Base-by-base conservation (phyloP, 2,329 filamentous ascomycete species). In the Exophiala viscosa region DNA sequence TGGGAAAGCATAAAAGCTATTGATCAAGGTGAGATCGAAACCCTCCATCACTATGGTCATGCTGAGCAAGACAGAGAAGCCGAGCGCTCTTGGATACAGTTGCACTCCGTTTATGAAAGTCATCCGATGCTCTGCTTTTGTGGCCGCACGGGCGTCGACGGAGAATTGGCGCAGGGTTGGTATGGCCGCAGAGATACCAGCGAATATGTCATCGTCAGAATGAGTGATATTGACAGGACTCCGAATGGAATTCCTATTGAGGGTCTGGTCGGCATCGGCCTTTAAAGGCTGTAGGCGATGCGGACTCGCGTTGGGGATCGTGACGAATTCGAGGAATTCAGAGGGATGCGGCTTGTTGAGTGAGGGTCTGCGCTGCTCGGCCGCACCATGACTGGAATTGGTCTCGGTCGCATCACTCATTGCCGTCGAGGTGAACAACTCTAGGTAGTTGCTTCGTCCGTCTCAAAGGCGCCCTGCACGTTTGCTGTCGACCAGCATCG, bases 1-100 rank as follows among this genome's bases (percentile, higher is more conserved):
- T 3, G 65, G 65, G 46, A 66, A 67, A 2, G 65, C 65, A 38
- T 64, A 64, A 47, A 68, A 67, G 5, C 57, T 60, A 28, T 56
- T 63, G 20, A 69, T 49, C 9, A 69, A 59, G 1, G 62, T 63
- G 32, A 61, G 53, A 43, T 68, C 65, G 43, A 62, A 66, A 13
- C 64, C 64, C 42, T 66, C 64, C 64, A 66, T 66, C 18, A 66
- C 60, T 38, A 66, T 55, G 38, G 62, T 65, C 13, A 61, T 59
- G 2, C 60, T 63, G 14, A 66, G 46, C 7, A 66, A 54, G 42
- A 62, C 50, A 15, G 62, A 62, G 63, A 63, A 66, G 23, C 60
- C 56, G 9, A 65, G 64, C 0, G 64, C 64, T 46, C 62, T 65
- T 10, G 64, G 64, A 54, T 65, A 66, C 15, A 62, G 53, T 10